phyloP scores from a whole-genome alignment of 257 asterid genomes.

The Salvia hispanica region DNA sequence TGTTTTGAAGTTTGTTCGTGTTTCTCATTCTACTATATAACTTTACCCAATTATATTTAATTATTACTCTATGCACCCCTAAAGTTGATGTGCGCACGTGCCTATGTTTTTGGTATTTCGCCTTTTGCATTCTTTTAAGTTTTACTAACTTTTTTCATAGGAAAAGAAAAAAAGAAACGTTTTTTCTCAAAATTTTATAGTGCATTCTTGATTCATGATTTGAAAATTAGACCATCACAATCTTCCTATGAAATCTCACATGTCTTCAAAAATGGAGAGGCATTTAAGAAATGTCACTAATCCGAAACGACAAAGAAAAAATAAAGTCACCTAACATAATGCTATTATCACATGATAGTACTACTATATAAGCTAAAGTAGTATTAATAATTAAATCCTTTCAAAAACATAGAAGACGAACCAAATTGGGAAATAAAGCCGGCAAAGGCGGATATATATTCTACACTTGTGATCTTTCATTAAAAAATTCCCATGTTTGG shows the following conservation, averaged over 20 bases:
- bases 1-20: constrained; percentile 47
- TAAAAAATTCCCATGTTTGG: constrained; percentile 28
- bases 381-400: constrained; percentile 14
- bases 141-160: background rate
- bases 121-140: background rate
- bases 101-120: constrained; percentile 37
- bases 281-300: background rate
- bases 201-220: constrained; percentile 15
- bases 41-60: constrained; percentile 15
- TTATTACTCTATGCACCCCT: constrained; percentile 32
- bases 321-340: constrained; percentile 22
- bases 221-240: too few species aligned
- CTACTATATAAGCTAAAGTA: constrained; percentile 21
- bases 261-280: background rate
- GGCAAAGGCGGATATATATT: constrained; percentile 48
- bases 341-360: constrained; percentile 29
- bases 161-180: background rate
- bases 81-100: constrained; percentile 50
- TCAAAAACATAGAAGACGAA: constrained; percentile 15
- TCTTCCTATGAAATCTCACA: background rate
- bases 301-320: constrained; percentile 3
- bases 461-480: constrained; percentile 38
- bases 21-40: constrained; percentile 28
- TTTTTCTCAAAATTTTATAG: too few species aligned
- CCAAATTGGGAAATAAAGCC: constrained; percentile 52